A percentile compares a stretch with the other conserved stretches of the same genome.
Evolutionary conservation across 2,329 filamentous ascomycete species (phyloP).

Genomic region (Fusarium graminum): DNA sequence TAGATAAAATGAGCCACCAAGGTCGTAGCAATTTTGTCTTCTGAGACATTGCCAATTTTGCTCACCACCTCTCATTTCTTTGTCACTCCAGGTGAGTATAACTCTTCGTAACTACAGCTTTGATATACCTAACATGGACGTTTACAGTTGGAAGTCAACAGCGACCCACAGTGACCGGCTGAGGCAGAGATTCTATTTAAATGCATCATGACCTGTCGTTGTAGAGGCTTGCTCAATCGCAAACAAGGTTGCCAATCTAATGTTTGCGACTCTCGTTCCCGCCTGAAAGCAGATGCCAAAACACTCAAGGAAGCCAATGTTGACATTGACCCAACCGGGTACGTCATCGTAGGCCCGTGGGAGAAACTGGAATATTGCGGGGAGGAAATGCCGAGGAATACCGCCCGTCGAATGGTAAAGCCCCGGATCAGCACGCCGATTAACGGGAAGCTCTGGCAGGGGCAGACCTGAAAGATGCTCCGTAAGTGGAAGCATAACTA

Average conservation of each 20-base stretch:
- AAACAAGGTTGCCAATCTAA: too few relatives aligned
- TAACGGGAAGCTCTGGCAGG: slow-evolving; percentile 34
- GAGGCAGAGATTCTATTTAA: too few relatives aligned
- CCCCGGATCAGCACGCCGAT: slow-evolving; percentile 39
- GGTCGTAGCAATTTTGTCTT: neutral
- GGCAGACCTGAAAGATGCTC: slow-evolving; percentile 1
- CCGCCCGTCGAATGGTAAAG: slow-evolving; percentile 38
- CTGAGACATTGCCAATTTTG: neutral
- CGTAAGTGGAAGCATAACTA: neutral
- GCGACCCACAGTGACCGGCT: too few relatives aligned
- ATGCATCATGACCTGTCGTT: too few relatives aligned
- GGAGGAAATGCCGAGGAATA: slow-evolving; percentile 33
- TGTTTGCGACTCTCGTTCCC: too few relatives aligned
- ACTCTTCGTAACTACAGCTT: too few relatives aligned
- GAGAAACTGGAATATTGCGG: slow-evolving; percentile 24
- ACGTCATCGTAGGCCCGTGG: slow-evolving; percentile 38
- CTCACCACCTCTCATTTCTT: too few relatives aligned
- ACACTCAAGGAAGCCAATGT: slow-evolving; percentile 1
- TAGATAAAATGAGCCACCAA: neutral
- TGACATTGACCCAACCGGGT: slow-evolving; percentile 26
- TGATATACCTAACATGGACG: too few relatives aligned
- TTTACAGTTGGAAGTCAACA: too few relatives aligned
- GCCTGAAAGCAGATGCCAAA: slow-evolving; percentile 7
- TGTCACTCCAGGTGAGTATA: too few relatives aligned
- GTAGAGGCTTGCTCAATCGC: too few relatives aligned